phyloP scores from a whole-genome alignment of 805 yeast species.

The Saccharomycopsis guyanensis region DNA sequence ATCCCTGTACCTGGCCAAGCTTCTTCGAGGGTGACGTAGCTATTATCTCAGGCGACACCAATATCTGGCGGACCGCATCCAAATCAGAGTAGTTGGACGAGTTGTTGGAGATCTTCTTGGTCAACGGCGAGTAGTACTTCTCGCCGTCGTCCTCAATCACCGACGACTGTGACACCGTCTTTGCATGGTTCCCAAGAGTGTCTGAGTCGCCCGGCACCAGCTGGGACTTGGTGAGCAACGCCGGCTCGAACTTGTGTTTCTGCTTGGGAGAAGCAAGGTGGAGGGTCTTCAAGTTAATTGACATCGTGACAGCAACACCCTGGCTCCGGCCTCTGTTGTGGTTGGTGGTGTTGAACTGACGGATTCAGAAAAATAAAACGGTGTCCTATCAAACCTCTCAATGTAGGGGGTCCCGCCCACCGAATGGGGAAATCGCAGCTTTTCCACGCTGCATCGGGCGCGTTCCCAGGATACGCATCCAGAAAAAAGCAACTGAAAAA shows the following conservation, averaged over 20 bases:
- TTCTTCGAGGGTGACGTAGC: slow-evolving; percentile 17
- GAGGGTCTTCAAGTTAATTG: slow-evolving; percentile 16
- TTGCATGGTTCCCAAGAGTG: slow-evolving; percentile 1
- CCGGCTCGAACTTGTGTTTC: slow-evolving; percentile 15
- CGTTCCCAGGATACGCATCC: neutral
- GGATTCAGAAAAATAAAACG: neutral
- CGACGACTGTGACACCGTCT: slow-evolving; percentile 11
- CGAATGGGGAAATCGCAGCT: neutral
- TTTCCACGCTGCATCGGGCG: neutral
- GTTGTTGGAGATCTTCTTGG: slow-evolving; percentile 12
- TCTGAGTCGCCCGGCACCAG: slow-evolving; percentile 1
- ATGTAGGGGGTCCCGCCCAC: neutral
- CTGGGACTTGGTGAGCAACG: neutral
- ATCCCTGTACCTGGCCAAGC: neutral
- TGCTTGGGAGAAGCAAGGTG: slow-evolving; percentile 19
- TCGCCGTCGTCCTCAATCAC: slow-evolving; percentile 20
- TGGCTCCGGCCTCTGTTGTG: no score
- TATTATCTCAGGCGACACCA: slow-evolving; percentile 19
- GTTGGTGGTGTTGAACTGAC: no score
- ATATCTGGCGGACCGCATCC: slow-evolving; percentile 20
- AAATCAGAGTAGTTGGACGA: slow-evolving; percentile 14
- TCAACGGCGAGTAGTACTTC: slow-evolving; percentile 17
- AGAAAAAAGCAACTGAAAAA: neutral
- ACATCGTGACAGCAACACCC: slow-evolving; percentile 10
- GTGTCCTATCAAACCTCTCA: neutral